These are phyloP conservation scores for Coprinopsis cinerea DNA, from an alignment of 768 basidiomycete species.

Conservation along the genomic window DNA sequence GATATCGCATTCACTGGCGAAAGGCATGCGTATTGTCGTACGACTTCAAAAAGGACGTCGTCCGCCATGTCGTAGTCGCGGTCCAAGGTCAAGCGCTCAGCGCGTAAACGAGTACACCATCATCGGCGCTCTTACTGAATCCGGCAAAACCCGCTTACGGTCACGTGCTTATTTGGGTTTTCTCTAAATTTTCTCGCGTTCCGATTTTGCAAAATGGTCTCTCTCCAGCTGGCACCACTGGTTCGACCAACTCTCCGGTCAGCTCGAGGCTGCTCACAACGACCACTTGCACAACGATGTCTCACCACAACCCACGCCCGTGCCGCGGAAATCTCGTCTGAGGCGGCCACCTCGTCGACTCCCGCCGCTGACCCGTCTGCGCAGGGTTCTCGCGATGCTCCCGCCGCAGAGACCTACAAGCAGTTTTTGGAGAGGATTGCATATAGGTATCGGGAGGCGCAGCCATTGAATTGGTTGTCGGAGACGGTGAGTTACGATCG, in stretches of 20 bases:
- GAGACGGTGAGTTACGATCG: constrained; percentile 44
- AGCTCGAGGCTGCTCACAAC: not conserved
- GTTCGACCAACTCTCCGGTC: not conserved
- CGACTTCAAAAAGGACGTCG: constrained; percentile 32
- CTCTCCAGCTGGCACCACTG: constrained; percentile 25
- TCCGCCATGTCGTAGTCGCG: not conserved
- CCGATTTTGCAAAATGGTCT: constrained; percentile 24
- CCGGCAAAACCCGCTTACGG: constrained; percentile 22
- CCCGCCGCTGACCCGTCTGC: no score
- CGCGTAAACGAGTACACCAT: not conserved
- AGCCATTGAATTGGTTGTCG: constrained; percentile 60
- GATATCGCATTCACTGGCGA: constrained; percentile 34
- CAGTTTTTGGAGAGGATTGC: constrained; percentile 41
- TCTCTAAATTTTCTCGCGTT: constrained; percentile 10
- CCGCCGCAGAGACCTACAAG: constrained; percentile 25
- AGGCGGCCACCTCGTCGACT: constrained; percentile 12
- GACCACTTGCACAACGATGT: constrained; percentile 17
- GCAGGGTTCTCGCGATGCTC: not conserved
- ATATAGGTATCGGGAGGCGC: constrained; percentile 34
- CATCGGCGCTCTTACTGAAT: no score
- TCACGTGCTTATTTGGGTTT: constrained; percentile 13
- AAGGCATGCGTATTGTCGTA: constrained; percentile 50
- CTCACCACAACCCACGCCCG: constrained; percentile 21
- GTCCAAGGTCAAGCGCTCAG: not conserved
- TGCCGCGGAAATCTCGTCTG: constrained; percentile 2